A percentile compares a stretch with the other conserved stretches of the same genome.
phyloP scores from a whole-genome alignment of 768 basidiomycete species.

The Mycena chlorophos region DNA sequence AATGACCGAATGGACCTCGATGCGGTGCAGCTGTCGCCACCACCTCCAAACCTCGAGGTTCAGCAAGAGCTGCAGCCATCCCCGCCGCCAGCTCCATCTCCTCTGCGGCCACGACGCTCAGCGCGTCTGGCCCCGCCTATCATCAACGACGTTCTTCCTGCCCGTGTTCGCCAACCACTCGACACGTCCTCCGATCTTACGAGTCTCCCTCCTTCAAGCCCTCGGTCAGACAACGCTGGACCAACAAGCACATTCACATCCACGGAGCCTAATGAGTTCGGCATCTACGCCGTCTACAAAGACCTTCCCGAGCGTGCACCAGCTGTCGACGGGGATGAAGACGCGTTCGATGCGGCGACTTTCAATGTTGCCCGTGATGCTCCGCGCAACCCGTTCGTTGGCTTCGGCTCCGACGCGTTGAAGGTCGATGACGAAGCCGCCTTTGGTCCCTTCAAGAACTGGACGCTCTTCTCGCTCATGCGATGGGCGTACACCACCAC shows the following conservation, averaged over 20 bases:
- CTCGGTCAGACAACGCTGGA: background rate
- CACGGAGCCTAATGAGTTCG: background rate
- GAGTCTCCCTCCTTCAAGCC: background rate
- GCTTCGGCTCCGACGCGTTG: no score
- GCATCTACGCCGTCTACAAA: background rate
- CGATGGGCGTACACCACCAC: background rate
- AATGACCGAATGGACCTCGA: no score
- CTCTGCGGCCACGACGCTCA: no score
- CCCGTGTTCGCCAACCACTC: no score
- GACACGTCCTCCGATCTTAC: background rate
- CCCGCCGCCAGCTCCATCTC: no score
- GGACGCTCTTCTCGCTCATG: background rate
- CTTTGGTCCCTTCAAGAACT: background rate
- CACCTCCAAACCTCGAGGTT: no score
- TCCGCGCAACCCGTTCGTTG: background rate
- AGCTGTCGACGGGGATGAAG: background rate
- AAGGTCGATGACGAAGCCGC: background rate
- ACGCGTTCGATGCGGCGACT: background rate
- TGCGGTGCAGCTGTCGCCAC: no score
- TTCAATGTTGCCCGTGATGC: background rate
- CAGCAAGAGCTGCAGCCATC: no score
- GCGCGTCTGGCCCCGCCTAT: no score
- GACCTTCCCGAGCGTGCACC: background rate
- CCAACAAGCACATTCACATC: background rate
- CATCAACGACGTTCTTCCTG: no score